Percentiles rank a stretch among this genome's conserved stretches.
Evolutionary conservation across 179 eudicot species (phyloP).

Genomic region (Heliamphora pulchella): DNA sequence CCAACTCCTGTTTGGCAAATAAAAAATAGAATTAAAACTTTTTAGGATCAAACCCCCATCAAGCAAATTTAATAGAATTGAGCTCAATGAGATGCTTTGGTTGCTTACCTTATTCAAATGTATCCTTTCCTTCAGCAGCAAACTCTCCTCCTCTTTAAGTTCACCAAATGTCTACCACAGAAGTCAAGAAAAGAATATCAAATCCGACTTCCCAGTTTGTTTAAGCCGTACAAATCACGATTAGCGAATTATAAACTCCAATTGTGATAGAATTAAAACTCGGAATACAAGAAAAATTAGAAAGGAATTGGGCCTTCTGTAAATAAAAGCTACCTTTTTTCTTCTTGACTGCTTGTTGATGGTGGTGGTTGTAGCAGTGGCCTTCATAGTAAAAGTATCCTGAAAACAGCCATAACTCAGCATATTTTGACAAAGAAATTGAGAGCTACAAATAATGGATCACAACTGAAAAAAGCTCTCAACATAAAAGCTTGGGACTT

Average conservation of each 20-base stretch:
- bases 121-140: constrained; percentile 38
- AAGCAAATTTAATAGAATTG: not conserved
- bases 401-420: constrained; percentile 24
- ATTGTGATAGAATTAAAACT: not conserved
- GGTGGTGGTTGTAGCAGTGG: constrained; percentile 15
- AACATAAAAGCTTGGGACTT: not conserved
- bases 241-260: not conserved
- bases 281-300: not conserved
- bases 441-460: not conserved
- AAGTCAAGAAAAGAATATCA: not conserved
- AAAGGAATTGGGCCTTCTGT: not conserved
- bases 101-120: constrained; percentile 43
- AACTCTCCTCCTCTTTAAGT: constrained; percentile 53
- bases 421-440: not conserved
- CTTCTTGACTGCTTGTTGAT: constrained; percentile 41
- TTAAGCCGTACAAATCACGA: not conserved
- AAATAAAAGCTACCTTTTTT: constrained; percentile 45
- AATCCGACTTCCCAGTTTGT: not conserved
- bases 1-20: constrained; percentile 31
- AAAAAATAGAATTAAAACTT: not conserved
- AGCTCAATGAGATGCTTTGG: not conserved
- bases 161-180: constrained; percentile 40
- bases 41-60: not conserved
- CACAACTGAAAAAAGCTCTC: not conserved
- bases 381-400: constrained; percentile 32